These are phyloP conservation scores for Trametes villosa DNA, from an alignment of 768 basidiomycete genomes.

Conservation along the genomic window DNA sequence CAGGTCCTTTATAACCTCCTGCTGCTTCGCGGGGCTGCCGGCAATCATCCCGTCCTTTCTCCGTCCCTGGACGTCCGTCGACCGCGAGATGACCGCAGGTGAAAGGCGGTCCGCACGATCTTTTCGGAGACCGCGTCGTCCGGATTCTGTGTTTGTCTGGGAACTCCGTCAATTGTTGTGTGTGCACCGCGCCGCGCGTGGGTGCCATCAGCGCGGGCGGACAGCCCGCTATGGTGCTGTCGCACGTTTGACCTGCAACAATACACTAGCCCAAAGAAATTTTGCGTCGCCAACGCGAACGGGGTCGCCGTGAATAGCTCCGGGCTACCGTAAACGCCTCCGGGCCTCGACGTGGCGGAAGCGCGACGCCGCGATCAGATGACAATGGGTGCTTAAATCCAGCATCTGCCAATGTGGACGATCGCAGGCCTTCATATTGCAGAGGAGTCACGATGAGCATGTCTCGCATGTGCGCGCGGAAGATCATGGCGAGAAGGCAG, in stretches of 20 bases:
- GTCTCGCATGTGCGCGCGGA: constrained; percentile 4
- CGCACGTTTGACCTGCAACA: neutral
- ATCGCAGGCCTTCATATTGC: constrained; percentile 8
- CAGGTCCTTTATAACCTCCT: constrained; percentile 10
- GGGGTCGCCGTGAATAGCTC: neutral
- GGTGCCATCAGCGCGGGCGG: constrained; percentile 6
- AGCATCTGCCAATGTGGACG: neutral
- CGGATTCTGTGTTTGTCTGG: neutral
- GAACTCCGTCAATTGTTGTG: neutral
- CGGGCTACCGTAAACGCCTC: constrained; percentile 4
- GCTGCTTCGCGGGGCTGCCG: constrained; percentile 11
- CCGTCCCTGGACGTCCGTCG: constrained; percentile 8
- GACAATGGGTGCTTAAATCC: constrained; percentile 6
- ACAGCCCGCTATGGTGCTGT: neutral
- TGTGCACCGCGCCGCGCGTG: neutral
- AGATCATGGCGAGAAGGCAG: constrained; percentile 16
- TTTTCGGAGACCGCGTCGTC: constrained; percentile 1
- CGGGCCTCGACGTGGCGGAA: constrained; percentile 7
- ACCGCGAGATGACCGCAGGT: constrained; percentile 8
- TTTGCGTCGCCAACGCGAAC: neutral
- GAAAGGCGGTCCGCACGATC: constrained; percentile 2
- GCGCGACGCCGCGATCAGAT: neutral
- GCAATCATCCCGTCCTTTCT: constrained; percentile 22
- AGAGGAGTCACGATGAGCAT: constrained; percentile 8
- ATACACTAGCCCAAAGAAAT: neutral